These are phyloP conservation scores for Acrocalymma vagum DNA, from an alignment of 2,329 filamentous ascomycete genomes.

Conservation along the genomic window DNA sequence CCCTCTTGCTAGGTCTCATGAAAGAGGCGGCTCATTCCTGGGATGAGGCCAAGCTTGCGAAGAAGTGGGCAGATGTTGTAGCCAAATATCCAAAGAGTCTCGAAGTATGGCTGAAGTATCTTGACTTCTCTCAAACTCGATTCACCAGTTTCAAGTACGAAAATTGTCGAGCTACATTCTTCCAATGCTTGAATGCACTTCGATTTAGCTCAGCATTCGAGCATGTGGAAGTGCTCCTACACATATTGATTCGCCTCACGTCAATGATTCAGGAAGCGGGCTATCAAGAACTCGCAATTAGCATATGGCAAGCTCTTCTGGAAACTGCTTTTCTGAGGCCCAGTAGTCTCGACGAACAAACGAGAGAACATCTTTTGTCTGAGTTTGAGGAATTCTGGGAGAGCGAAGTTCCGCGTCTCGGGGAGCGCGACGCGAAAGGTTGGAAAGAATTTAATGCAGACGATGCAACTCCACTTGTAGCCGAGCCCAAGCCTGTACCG, in stretches of 20 bases:
- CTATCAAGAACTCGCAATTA: constrained; percentile 78
- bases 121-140: constrained; percentile 75
- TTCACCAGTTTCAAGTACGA: constrained; percentile 75
- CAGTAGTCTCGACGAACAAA: constrained; percentile 50
- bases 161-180: constrained; percentile 66
- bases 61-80: constrained; percentile 72
- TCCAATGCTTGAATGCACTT: constrained; percentile 63
- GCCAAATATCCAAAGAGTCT: constrained; percentile 65
- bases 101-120: constrained; percentile 74
- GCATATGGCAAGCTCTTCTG: constrained; percentile 82
- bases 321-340: constrained; percentile 75
- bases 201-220: background rate
- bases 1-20: constrained; percentile 74
- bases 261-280: constrained; percentile 78
- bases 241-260: constrained; percentile 79
- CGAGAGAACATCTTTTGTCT: constrained; percentile 1
- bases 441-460: constrained; percentile 66
- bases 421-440: constrained; percentile 74
- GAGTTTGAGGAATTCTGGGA: constrained; percentile 84
- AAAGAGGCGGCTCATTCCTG: constrained; percentile 78
- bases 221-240: constrained; percentile 55
- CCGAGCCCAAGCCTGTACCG: constrained; percentile 5
- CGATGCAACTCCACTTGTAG: constrained; percentile 12
- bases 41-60: constrained; percentile 68
- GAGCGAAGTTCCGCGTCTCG: constrained; percentile 79